These are phyloP conservation scores for Crataegus laevigata DNA, from an alignment of 306 rosid genomes.

Conservation along the genomic window DNA sequence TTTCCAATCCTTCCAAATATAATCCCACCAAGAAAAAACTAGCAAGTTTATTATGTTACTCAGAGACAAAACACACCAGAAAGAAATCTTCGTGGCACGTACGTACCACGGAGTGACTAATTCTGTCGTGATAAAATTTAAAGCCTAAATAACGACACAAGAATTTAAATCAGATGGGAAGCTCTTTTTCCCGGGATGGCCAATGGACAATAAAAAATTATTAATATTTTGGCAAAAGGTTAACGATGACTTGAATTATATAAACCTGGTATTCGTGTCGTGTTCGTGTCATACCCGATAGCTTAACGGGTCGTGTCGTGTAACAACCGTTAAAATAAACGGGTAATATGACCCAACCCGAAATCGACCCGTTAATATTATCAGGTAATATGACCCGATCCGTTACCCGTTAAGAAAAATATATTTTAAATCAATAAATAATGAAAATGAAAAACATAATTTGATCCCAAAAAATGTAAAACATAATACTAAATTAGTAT, in stretches of 20 bases:
- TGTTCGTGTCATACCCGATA: too few relatives aligned
- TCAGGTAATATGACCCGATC: too few relatives aligned
- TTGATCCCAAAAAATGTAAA: too few relatives aligned
- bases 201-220: conserved; percentile 10
- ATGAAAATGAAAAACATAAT: too few relatives aligned
- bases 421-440: too few relatives aligned
- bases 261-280: too few relatives aligned
- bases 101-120: conserved; percentile 2
- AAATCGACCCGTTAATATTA: too few relatives aligned
- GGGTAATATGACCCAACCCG: too few relatives aligned
- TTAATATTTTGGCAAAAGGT: conserved; percentile 28
- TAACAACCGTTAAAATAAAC: too few relatives aligned
- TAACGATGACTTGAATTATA: conserved; percentile 27
- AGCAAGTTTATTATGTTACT: background rate
- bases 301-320: too few relatives aligned
- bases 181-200: conserved; percentile 12
- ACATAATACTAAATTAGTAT: too few relatives aligned
- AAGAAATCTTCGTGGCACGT: conserved; percentile 7
- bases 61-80: background rate
- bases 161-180: conserved; percentile 23
- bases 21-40: background rate
- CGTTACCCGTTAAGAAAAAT: too few relatives aligned
- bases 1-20: background rate
- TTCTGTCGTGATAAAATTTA: conserved; percentile 15
- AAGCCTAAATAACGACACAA: conserved; percentile 2